These are phyloP conservation scores for Penicillium italicum DNA, from an alignment of 2,329 filamentous ascomycete genomes.

Conservation along the genomic window DNA sequence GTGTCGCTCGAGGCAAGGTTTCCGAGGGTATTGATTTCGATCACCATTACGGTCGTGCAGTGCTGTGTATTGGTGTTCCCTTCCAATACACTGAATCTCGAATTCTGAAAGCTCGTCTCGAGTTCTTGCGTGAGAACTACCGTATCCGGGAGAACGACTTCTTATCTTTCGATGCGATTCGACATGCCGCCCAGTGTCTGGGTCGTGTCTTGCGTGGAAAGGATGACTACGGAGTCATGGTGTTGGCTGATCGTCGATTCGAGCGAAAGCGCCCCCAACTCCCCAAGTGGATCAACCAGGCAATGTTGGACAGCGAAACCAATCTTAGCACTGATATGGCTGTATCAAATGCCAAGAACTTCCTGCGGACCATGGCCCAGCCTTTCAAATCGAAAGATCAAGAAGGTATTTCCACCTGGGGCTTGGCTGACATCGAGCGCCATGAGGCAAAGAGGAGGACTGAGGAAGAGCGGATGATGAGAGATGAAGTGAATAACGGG, in stretches of 20 bases:
- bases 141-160: constrained; percentile 97
- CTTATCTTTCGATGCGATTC: constrained; percentile 97
- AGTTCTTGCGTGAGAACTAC: constrained; percentile 96
- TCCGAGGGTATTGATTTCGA: constrained; percentile 99
- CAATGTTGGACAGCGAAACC: constrained; percentile 75
- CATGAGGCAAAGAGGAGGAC: constrained; percentile 67
- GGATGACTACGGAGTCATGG: constrained; percentile 99
- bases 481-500: constrained; percentile 46
- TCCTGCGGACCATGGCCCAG: constrained; percentile 86
- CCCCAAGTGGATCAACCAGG: constrained; percentile 94
- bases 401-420: constrained; percentile 93
- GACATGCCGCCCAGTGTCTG: constrained; percentile 94
- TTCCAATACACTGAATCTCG: constrained; percentile 99
- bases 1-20: constrained; percentile 94
- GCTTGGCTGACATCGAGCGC: constrained; percentile 68
- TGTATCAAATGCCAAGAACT: constrained; percentile 80
- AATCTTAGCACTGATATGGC: constrained; percentile 97
- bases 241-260: constrained; percentile 89
- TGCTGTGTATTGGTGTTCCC: constrained; percentile 92
- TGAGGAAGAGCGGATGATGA: constrained; percentile 63
- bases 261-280: constrained; percentile 86
- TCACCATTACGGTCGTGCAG: constrained; percentile 94
- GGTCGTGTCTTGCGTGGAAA: constrained; percentile 93
- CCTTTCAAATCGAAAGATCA: constrained; percentile 79
- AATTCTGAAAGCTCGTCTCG: constrained; percentile 89